phyloP scores from a whole-genome alignment of 1,284 basidiomycete species.

The Inonotus obliquus region DNA sequence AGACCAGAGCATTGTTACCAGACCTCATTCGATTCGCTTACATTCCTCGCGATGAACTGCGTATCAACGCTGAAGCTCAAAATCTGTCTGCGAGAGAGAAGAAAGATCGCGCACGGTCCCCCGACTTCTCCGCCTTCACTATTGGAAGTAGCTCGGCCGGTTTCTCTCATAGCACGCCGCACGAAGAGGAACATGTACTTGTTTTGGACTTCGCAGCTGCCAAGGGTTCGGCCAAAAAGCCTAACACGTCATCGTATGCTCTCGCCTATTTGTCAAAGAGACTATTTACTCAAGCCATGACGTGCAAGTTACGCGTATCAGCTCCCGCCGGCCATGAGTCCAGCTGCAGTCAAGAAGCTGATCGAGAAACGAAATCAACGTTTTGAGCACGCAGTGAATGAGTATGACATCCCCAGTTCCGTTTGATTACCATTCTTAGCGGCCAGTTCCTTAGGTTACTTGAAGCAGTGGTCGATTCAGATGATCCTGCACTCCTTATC shows the following conservation, averaged over 20 bases:
- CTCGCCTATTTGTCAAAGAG: background rate
- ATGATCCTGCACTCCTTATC: constrained; percentile 61
- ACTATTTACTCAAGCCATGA: background rate
- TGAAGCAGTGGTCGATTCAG: constrained; percentile 43
- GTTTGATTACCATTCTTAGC: background rate
- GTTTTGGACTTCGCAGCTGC: constrained; percentile 71
- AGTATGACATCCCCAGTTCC: constrained; percentile 40
- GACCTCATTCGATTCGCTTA: constrained; percentile 82
- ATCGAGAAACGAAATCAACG: constrained; percentile 68
- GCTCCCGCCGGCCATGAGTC: constrained; percentile 47
- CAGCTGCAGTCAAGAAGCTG: constrained; percentile 61
- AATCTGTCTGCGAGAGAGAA: constrained; percentile 16
- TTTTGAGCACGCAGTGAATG: constrained; percentile 67
- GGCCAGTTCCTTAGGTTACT: constrained; percentile 46
- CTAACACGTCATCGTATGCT: constrained; percentile 26
- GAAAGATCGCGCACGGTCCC: constrained; percentile 27
- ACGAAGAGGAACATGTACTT: constrained; percentile 60
- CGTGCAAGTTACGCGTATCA: constrained; percentile 36
- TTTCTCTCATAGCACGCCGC: constrained; percentile 15
- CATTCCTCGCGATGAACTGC: constrained; percentile 61
- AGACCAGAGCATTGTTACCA: constrained; percentile 68
- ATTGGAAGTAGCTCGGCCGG: constrained; percentile 5
- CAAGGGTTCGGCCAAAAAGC: constrained; percentile 37
- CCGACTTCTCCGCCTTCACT: constrained; percentile 36
- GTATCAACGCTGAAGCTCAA: constrained; percentile 45